phyloP scores from a whole-genome alignment of 768 basidiomycete genomes.

The Daedaleopsis sinensis region DNA sequence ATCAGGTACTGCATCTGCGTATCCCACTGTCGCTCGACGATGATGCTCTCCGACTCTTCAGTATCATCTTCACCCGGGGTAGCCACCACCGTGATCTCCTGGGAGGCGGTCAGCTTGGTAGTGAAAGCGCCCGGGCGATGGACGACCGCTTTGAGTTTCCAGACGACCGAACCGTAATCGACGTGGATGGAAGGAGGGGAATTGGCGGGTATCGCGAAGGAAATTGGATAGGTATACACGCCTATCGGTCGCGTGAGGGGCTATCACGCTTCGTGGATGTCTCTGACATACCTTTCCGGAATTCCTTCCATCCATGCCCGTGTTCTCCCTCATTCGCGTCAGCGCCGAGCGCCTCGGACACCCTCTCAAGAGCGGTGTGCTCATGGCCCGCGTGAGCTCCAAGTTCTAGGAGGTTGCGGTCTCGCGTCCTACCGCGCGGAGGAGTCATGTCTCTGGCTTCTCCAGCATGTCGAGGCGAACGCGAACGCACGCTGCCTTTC shows the following conservation, averaged over 20 bases:
- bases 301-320: constrained; percentile 78
- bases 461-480: constrained; percentile 32
- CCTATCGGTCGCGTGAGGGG: constrained; percentile 46
- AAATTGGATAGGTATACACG: constrained; percentile 92
- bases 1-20: constrained; percentile 83
- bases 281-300: constrained; percentile 68
- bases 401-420: constrained; percentile 18
- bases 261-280: no score
- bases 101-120: constrained; percentile 63
- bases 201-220: constrained; percentile 80
- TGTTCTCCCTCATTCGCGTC: constrained; percentile 45
- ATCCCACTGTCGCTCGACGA: constrained; percentile 92
- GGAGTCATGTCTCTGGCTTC: constrained; percentile 22
- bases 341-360: constrained; percentile 44
- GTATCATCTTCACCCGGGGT: constrained; percentile 80
- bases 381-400: constrained; percentile 30
- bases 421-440: constrained; percentile 19
- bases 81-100: constrained; percentile 77
- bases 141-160: constrained; percentile 80
- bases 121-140: constrained; percentile 84
- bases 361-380: constrained; percentile 36
- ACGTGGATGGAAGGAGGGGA: constrained; percentile 78
- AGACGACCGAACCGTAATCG: constrained; percentile 75
- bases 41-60: constrained; percentile 81
- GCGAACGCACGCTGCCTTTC: constrained; percentile 48